Evolutionary conservation across 2,329 filamentous ascomycete species (phyloP).

Genomic region (Aspergillus clavatus): DNA sequence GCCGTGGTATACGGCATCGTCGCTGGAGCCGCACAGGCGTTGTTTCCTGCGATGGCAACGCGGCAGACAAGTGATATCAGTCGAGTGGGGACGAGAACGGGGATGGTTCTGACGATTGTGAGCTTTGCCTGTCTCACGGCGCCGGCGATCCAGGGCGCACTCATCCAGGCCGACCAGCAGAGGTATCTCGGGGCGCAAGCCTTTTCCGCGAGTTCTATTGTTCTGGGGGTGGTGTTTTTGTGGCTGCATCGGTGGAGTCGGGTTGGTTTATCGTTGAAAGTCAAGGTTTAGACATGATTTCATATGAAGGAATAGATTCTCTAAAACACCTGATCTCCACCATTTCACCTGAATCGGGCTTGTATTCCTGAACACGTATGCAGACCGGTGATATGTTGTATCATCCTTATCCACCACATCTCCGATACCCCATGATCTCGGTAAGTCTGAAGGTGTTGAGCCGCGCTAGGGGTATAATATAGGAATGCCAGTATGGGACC

Average conservation of each 20-base stretch:
- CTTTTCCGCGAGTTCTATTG: constrained; percentile 5
- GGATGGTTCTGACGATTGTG: constrained; percentile 14
- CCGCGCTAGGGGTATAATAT: too few relatives aligned
- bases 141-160: constrained; percentile 8
- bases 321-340: too few relatives aligned
- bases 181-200: constrained; percentile 9
- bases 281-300: too few relatives aligned
- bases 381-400: too few relatives aligned
- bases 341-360: too few relatives aligned
- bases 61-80: constrained; percentile 9
- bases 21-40: constrained; percentile 8
- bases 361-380: too few relatives aligned
- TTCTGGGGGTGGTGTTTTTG: constrained; percentile 1
- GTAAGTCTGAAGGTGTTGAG: too few relatives aligned
- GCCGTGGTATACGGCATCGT: constrained; percentile 40
- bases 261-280: too few relatives aligned
- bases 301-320: too few relatives aligned
- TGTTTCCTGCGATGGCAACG: constrained; percentile 8
- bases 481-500: too few relatives aligned
- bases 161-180: constrained; percentile 8
- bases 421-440: too few relatives aligned
- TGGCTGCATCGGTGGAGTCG: constrained; percentile 5
- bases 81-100: constrained; percentile 8
- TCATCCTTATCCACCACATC: too few relatives aligned
- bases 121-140: constrained; percentile 13